Percentiles rank a stretch among this genome's conserved stretches.
phyloP scores from a whole-genome alignment of 108 stramenopile species.

The Nitzschia palea region DNA sequence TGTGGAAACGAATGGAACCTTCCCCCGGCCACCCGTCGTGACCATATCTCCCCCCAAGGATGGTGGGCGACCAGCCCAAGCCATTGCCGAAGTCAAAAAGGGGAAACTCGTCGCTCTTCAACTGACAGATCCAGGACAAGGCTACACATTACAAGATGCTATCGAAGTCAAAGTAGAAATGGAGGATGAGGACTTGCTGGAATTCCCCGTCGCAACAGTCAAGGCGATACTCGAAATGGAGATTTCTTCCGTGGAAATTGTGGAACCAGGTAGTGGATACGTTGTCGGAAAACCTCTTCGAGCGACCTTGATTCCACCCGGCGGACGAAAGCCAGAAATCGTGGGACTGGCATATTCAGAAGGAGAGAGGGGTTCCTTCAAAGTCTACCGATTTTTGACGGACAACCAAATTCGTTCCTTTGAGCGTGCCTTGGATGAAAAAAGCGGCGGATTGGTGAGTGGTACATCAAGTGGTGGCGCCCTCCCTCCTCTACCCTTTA shows the following conservation, averaged over 20 bases:
- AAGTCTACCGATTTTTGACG: neutral
- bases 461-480: conserved; percentile 22
- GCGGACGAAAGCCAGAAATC: conserved; percentile 7
- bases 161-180: neutral
- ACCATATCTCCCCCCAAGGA: neutral
- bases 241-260: conserved; percentile 40
- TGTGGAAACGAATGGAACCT: conserved; percentile 37
- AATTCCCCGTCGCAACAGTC: conserved; percentile 7
- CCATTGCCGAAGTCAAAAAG: conserved; percentile 32
- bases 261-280: conserved; percentile 57
- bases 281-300: conserved; percentile 52
- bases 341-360: conserved; percentile 14
- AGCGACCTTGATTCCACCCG: conserved; percentile 17
- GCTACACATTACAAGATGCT: neutral
- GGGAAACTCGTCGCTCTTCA: conserved; percentile 37
- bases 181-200: neutral
- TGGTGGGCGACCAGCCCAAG: conserved; percentile 33
- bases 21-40: conserved; percentile 30
- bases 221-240: conserved; percentile 50
- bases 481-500: conserved; percentile 14
- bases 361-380: conserved; percentile 19
- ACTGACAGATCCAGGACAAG: conserved; percentile 43
- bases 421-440: conserved; percentile 7
- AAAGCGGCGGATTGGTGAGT: neutral
- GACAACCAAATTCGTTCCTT: conserved; percentile 23